Conservation (phyloP, 2,329 filamentous ascomycete genomes). For the Alternaria brassicicola region DNA sequence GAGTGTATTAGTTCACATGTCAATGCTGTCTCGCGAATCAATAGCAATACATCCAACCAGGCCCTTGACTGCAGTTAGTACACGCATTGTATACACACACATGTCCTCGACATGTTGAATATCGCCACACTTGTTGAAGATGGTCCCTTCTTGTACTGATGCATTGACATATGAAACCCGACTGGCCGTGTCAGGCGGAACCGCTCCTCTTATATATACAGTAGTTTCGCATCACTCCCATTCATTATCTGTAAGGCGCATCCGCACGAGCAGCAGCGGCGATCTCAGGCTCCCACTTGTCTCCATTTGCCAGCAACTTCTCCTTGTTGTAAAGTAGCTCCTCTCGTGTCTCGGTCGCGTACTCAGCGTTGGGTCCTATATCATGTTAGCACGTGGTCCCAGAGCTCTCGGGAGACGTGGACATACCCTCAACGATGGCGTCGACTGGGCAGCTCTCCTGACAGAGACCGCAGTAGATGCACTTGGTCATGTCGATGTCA, state of each 20-base stretch:
- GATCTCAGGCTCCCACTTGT: constrained; percentile 92
- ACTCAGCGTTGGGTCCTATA: constrained; percentile 72
- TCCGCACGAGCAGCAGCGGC: constrained; percentile 91
- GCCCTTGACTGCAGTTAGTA: neutral
- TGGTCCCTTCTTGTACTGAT: constrained; percentile 6
- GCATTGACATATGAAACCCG: constrained; percentile 33
- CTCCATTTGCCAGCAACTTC: constrained; percentile 78
- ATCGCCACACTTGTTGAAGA: neutral
- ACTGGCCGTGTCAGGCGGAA: constrained; percentile 23
- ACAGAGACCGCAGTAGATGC: constrained; percentile 99
- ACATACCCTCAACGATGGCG: constrained; percentile 78
- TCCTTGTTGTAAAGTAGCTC: constrained; percentile 98
- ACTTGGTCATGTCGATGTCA: constrained; percentile 99
- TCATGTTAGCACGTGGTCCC: constrained; percentile 18
- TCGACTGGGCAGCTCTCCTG: constrained; percentile 99
- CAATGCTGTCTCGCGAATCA: neutral
- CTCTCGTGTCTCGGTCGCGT: constrained; percentile 80
- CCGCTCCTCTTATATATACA: constrained; percentile 43
- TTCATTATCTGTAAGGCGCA: constrained; percentile 68
- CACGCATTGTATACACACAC: neutral
- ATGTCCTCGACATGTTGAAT: neutral
- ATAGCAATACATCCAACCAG: neutral
- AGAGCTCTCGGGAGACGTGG: neutral
- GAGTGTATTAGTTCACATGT: neutral
- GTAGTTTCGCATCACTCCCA: constrained; percentile 10